Evolutionary conservation across 441 rosid genomes (phyloP).

Genomic region (Arabidopsis lyrata): DNA sequence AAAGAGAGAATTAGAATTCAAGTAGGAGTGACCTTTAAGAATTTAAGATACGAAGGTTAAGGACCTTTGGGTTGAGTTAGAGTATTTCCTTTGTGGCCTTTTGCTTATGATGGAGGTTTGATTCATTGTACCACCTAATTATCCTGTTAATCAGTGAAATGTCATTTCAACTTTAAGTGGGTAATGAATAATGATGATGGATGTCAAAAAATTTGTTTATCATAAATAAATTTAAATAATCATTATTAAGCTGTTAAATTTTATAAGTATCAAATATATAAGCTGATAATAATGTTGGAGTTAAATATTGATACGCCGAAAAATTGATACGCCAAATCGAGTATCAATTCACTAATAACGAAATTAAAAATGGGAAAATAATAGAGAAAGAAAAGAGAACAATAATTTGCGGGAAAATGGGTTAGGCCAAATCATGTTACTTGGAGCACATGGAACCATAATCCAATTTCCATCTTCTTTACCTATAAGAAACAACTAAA

Average conservation of each 20-base stretch:
- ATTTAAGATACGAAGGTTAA: background rate
- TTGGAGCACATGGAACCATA: slow-evolving; percentile 46
- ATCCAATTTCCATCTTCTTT: slow-evolving; percentile 32
- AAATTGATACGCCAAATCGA: slow-evolving; percentile 34
- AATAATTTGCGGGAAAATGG: slow-evolving; percentile 25
- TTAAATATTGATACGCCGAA: slow-evolving; percentile 28
- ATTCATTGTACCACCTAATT: slow-evolving; percentile 33
- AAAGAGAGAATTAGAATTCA: slow-evolving; percentile 24
- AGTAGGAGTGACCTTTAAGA: slow-evolving; percentile 8
- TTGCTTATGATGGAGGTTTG: slow-evolving; percentile 26
- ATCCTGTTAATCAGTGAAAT: slow-evolving; percentile 30
- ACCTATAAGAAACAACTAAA: slow-evolving; percentile 35
- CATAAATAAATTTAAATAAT: too few species aligned
- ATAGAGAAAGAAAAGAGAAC: background rate
- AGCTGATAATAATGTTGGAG: slow-evolving; percentile 7
- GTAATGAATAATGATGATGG: background rate
- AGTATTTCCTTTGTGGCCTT: slow-evolving; percentile 7
- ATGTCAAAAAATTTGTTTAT: too few species aligned
- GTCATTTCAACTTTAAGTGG: slow-evolving; percentile 11
- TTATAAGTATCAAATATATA: background rate
- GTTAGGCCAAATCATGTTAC: slow-evolving; percentile 47
- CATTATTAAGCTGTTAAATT: background rate
- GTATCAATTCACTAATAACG: slow-evolving; percentile 17
- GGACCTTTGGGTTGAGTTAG: slow-evolving; percentile 22
- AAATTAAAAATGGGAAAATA: background rate